Evolutionary conservation across 352 stramenopile species (phyloP), one percentile per base, ranked within the genome.

Genomic region (Phytophthora vignae): DNA sequence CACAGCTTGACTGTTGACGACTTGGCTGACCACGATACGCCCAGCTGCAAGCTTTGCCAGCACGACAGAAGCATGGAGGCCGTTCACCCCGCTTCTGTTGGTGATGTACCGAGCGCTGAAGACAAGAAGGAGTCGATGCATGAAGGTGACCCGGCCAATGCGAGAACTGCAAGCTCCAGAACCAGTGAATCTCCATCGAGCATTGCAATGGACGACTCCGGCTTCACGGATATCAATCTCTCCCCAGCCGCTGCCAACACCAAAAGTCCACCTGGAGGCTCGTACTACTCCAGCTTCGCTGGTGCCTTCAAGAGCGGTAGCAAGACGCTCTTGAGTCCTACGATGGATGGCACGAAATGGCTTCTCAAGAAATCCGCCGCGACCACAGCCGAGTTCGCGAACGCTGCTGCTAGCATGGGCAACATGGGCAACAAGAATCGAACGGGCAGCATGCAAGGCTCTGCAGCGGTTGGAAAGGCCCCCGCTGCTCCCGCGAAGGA

Each of bases 241-340:
- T 65, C 68, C 31, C 36, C 73, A 64, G 17, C 70, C 17, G 29
- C 33, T 59, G 33, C 33, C 29, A 70, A 57, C 27, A 27, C 48
- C 6, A 78, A 74, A 57, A 70, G 6, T 22, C 54, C 56, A 17
- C 46, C 49, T 42, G 29, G 59, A 19, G 79, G 60, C 33, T 88
- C 82, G 22, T 93, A 93, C 50, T 91, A 94, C 48, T 93, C 84
- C 7, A 88, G 76, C 55, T 90, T 96, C 60, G 52, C 87, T 4
- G 87, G 79, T 7, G 85, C 83, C 1, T 71, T 96, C 14, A 94
- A 94, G 55, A 89, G 74, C 12, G 77, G 85, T 17, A 73, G 87
- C 4, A 96, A 94, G 60, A 90, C 80, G 56, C 77, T 95, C 54
- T 71, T 91, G 60, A 91, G 74, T 60, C 84, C 83, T 14, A 76